Evolutionary conservation across 768 basidiomycete species (phyloP).

Genomic region (Cystobasidium tubakii): DNA sequence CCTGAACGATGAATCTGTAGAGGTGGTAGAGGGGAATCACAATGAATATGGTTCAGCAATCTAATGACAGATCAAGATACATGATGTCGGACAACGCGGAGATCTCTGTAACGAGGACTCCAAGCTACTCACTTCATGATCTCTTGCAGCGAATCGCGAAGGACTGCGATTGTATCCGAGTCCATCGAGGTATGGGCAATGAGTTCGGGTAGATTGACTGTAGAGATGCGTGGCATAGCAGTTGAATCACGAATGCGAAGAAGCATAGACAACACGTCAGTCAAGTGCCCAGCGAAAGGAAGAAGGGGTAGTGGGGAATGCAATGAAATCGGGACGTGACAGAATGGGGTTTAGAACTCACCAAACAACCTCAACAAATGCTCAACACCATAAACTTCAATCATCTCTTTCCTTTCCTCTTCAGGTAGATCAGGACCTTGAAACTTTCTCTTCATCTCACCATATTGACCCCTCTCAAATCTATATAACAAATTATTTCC

Average conservation of each 20-base stretch:
- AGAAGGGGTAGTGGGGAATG: neutral
- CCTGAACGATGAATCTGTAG: conserved; percentile 69
- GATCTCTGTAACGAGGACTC: no score
- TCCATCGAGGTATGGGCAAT: conserved; percentile 86
- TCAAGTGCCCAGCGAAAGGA: neutral
- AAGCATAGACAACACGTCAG: conserved; percentile 27
- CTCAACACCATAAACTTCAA: conserved; percentile 85
- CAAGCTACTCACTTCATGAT: conserved; percentile 70
- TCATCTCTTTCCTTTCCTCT: conserved; percentile 70
- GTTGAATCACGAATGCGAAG: no score
- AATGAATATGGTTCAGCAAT: no score
- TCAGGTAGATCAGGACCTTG: conserved; percentile 62
- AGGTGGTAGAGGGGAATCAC: neutral
- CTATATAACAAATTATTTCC: conserved; percentile 84
- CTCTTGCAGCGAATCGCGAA: conserved; percentile 85
- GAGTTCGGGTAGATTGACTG: conserved; percentile 88
- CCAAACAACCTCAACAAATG: conserved; percentile 87
- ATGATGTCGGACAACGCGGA: no score
- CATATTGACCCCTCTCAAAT: conserved; percentile 90
- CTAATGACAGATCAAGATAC: no score
- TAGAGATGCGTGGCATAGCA: no score
- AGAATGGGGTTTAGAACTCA: conserved; percentile 51
- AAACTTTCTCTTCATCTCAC: conserved; percentile 64
- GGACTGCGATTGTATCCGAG: conserved; percentile 69
- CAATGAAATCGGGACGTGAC: neutral